Evolutionary conservation across 805 yeast genomes (phyloP), one percentile per base, ranked within the genome.

Genomic region (Barnettozyma salicaria): DNA sequence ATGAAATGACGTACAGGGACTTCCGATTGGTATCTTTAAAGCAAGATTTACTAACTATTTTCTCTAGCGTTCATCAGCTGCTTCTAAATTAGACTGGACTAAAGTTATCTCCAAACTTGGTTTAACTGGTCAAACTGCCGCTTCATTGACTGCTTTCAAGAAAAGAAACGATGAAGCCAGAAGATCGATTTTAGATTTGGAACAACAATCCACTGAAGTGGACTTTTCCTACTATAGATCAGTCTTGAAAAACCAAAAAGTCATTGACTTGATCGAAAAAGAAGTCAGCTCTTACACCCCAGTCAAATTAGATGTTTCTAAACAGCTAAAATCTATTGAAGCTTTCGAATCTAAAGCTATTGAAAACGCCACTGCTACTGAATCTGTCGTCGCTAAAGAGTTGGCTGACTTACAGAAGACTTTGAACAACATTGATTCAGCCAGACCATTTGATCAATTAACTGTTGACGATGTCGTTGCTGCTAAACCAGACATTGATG

Each of bases 111-210:
- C 89, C 51, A 78, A 88, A 52, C 75, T 92, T 60, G 96, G 96
- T 43, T 75, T 92, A 60, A 78, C 96, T 44, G 98, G 98, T 46
- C 68, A 80, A 59, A 92, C 98, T 45, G 95, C 96, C 43, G 60
- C 84, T 37, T 77, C 95, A 30, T 72, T 92, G 63, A 77, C 92
- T 37, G 76, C 95, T 21, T 92, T 92, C 82, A 89, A 89, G 70
- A 90, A 92, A 85, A 86, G 98, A 77, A 82, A 88, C 66, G 98
- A 92, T 59, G 97, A 92, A 64, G 97, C 97, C 53, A 83, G 88
- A 72, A 81, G 86, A 70, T 75, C 74, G 56, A 69, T 85, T 54
- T 67, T 72, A 52, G 81, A 78, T 47, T 72, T 90, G 53, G 70
- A 78, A 60, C 68, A 72, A 49, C 90, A 86, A 67, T 67, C 88